Conservation (phyloP, 202 grass and related monocot species). For the Brachypodium distachyon region DNA sequence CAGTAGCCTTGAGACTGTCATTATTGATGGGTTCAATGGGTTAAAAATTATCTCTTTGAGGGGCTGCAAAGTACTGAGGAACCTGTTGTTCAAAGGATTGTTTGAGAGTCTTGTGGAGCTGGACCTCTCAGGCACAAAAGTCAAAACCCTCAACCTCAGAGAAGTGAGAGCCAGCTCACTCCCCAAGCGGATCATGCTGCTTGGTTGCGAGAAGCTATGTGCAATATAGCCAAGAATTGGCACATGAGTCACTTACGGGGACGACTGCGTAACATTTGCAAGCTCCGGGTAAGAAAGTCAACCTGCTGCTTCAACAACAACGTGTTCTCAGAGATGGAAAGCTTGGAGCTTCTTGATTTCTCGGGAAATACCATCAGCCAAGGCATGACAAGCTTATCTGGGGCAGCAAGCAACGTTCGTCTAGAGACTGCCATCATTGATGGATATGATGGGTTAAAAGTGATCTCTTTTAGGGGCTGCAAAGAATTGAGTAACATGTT, state of each 20-base stretch:
- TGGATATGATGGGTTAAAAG: too few relatives aligned
- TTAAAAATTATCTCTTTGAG: neutral
- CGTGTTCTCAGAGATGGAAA: too few relatives aligned
- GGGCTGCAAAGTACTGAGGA: neutral
- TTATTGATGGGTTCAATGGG: neutral
- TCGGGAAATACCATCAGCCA: too few relatives aligned
- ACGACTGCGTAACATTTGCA: too few relatives aligned
- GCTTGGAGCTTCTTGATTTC: too few relatives aligned
- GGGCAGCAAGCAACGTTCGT: too few relatives aligned
- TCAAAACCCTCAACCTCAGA: neutral
- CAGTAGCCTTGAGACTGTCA: neutral
- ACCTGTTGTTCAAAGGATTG: neutral
- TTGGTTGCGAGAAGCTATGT: neutral
- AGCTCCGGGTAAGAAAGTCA: too few relatives aligned
- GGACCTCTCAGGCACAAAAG: neutral
- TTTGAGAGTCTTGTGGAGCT: neutral
- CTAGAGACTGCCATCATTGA: too few relatives aligned
- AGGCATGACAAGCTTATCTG: too few relatives aligned
- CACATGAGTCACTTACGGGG: neutral
- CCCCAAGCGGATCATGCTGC: neutral
- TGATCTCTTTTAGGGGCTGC: neutral
- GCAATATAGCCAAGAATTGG: neutral
- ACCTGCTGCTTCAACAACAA: too few relatives aligned
- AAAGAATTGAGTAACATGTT: neutral
- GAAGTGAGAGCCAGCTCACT: too few relatives aligned